Base-by-base conservation (phyloP, 257 asterid genomes). In the Ilex asprella region DNA sequence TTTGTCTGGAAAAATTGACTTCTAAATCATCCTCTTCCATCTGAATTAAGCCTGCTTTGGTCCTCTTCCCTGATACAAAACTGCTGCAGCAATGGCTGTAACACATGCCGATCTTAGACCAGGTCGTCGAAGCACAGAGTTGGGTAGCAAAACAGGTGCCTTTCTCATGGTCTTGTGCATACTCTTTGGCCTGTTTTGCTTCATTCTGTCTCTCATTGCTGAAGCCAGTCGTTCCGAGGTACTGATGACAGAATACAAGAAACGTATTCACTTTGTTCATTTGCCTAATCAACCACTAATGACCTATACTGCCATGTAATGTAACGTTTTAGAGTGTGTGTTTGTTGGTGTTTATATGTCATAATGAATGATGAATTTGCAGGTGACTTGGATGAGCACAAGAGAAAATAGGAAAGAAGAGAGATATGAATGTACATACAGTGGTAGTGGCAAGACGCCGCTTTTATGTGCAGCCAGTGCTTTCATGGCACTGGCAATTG, bases 21-120 rank as follows among this genome's bases (percentile, higher is more conserved):
- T 31, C 54, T 21, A 51, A 7, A 43, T 74, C 55, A 21, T 52
- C 21, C 54, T 54, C 12, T 59, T 12, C 63, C 39, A 47, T 50
- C 52, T 8, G 30, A 14, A 7, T 41, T 41, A 0, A 41, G 10
- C 7, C 7, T 11, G 10, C 47, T 41, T 41, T 1, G 12, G 12
- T 41, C 12, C 12, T 11, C 13, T 14, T 46, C 4, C 52, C 52
- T 2, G 15, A 7, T 10, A 46, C 52, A 46, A 46, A 2, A 46
- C 52, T 14, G 4, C 52, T 46, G 21, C 61, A 39, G 54, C 21
- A 56, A 92, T 92, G 99, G 96, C 95, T 0, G 91, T 92, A 9
- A 89, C 96, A 12, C 99, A 92, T 58, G 95, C 87, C 1, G 99
- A 92, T 76, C 91, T 92, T 30, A 85, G 81, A 6, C 96, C 89